Evolutionary conservation across 139 green algal genomes (phyloP), one percentile per base, ranked within the genome.

Genomic region (Micractinium sp.): DNA sequence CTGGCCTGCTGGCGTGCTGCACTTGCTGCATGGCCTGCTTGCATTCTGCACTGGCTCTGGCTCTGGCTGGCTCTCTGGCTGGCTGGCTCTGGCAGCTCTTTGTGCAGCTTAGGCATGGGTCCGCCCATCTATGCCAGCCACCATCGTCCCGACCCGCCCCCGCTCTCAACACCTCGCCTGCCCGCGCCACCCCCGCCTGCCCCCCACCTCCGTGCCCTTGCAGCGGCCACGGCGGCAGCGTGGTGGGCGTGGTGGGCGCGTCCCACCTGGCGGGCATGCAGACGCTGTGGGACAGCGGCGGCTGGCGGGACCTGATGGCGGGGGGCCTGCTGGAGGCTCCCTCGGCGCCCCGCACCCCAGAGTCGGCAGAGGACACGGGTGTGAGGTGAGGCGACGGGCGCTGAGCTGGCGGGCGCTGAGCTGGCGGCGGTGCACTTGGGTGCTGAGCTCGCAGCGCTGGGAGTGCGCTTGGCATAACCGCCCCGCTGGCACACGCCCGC

Each of bases 171-270:
- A 16, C 47, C 47, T 79, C 19, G 3, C 3, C 15, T 79, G 18
- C n/a, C n/a, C n/a, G n/a, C n/a, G n/a, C 2, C 27, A 79, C 31
- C 73, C 73, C 27, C 12, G 15, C 15, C 63, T 27, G 20, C 63
- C 63, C 20, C 12, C 63, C 63, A 16, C 63, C 63, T 16, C 20
- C 63, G 7, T 79, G 73, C n/a, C 29, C n/a, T 0, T 66, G 83
- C 83, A 87, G 83, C 31, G 83, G 87, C 18, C 31, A 33, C 4
- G 87, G 87, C 27, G 60, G 29, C 67, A 53, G 56, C 36, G 77
- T 93, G 38, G 90, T 93, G 63, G 87, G 90, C 38, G 90, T 93
- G 38, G 87, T 93, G 56, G 90, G 90, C 15, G 87, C 87, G 5
- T 87, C 82, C 4, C 91, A 93, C 81, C 27, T 93, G 71, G 35